Evolutionary conservation across 192 early-diverging fungal genomes (phyloP).

Genomic region (Spizellomyces sp.): DNA sequence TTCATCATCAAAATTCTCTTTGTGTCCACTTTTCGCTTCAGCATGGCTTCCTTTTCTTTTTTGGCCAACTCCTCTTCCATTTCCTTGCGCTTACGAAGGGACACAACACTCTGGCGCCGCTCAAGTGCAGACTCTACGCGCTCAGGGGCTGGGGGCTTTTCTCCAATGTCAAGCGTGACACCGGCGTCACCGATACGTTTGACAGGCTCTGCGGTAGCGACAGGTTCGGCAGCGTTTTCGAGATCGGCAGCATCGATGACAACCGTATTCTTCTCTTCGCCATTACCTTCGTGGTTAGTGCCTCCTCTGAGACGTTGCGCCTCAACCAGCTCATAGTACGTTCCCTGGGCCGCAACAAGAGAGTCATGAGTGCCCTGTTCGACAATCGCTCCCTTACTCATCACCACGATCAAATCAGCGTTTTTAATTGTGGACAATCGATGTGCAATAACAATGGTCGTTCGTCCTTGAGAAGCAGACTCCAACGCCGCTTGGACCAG

Average conservation of each 20-base stretch:
- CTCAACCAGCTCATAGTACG: slow-evolving; percentile 72
- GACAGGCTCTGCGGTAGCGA: neutral
- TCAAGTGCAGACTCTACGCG: slow-evolving; percentile 1
- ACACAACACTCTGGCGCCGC: neutral
- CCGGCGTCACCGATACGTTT: slow-evolving; percentile 9
- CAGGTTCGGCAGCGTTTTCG: slow-evolving; percentile 12
- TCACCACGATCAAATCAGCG: slow-evolving; percentile 83
- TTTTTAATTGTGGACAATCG: slow-evolving; percentile 87
- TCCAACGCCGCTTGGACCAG: slow-evolving; percentile 55
- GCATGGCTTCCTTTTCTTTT: neutral
- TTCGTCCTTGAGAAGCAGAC: slow-evolving; percentile 57
- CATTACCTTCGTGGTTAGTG: neutral
- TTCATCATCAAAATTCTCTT: slow-evolving; percentile 48
- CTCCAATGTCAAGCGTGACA: slow-evolving; percentile 4
- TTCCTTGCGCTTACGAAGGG: neutral
- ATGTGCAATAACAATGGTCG: slow-evolving; percentile 91
- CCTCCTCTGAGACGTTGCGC: slow-evolving; percentile 34
- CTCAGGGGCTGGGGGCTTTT: neutral
- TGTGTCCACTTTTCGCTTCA: slow-evolving; percentile 13
- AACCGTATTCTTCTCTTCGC: neutral
- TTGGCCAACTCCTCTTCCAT: slow-evolving; percentile 15
- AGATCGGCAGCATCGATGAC: neutral
- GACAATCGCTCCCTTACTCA: slow-evolving; percentile 51
- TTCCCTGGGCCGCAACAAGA: slow-evolving; percentile 57
- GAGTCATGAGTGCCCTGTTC: slow-evolving; percentile 85